Evolutionary conservation across 1,284 basidiomycete species (phyloP).

Genomic region (Leccinum fallax): DNA sequence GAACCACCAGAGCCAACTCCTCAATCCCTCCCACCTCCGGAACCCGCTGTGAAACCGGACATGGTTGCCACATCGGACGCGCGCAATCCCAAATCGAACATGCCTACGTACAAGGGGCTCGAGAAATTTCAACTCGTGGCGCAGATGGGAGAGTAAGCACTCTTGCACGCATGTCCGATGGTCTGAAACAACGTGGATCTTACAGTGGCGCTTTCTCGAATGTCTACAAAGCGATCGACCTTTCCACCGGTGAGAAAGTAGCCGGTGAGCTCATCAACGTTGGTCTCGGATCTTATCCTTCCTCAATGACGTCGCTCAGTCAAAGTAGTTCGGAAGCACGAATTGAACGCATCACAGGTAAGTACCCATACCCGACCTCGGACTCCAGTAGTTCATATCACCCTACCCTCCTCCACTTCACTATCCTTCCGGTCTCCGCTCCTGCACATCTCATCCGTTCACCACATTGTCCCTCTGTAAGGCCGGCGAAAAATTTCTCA

Average conservation of each 20-base stretch:
- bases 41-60: conserved; percentile 61
- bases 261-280: conserved; percentile 61
- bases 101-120: conserved; percentile 85
- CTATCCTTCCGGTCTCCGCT: conserved; percentile 15
- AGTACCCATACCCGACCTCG: conserved; percentile 42
- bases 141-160: conserved; percentile 94
- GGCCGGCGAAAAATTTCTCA: conserved; percentile 91
- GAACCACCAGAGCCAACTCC: conserved; percentile 39
- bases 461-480: conserved; percentile 43
- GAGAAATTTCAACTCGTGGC: conserved; percentile 82
- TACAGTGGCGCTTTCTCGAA: conserved; percentile 94
- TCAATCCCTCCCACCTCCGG: conserved; percentile 33
- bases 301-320: conserved; percentile 48
- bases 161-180: conserved; percentile 1
- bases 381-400: conserved; percentile 38
- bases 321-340: conserved; percentile 97
- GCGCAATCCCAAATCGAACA: conserved; percentile 69
- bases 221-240: conserved; percentile 93
- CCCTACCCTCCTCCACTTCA: conserved; percentile 12
- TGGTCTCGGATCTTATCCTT: conserved; percentile 1
- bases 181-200: conserved; percentile 12
- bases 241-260: conserved; percentile 77
- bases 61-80: conserved; percentile 76
- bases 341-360: conserved; percentile 94
- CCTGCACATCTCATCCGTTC: conserved; percentile 19